These are phyloP conservation scores for Malassezia cuniculi DNA, from an alignment of 1,284 basidiomycete species.

Conservation along the genomic window DNA sequence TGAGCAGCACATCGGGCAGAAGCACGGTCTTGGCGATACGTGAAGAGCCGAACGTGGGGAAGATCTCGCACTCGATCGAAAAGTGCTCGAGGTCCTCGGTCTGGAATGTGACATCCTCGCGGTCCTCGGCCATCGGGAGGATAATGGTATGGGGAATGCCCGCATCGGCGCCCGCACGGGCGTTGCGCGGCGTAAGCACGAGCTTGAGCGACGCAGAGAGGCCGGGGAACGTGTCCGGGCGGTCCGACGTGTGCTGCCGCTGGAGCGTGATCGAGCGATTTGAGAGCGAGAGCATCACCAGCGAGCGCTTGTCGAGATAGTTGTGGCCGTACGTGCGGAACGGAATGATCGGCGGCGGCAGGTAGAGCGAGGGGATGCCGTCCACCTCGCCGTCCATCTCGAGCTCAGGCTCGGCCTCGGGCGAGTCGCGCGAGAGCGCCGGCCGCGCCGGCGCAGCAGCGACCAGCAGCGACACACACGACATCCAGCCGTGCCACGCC, in stretches of 20 bases:
- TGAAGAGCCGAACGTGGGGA: slow-evolving; percentile 96
- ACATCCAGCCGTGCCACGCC: slow-evolving; percentile 88
- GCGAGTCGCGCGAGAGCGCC: background rate
- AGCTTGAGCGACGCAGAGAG: slow-evolving; percentile 68
- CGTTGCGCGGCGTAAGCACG: slow-evolving; percentile 65
- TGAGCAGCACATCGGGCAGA: slow-evolving; percentile 60
- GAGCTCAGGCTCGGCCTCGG: slow-evolving; percentile 9
- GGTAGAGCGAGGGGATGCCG: slow-evolving; percentile 77
- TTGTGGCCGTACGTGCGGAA: slow-evolving; percentile 48
- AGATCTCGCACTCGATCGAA: slow-evolving; percentile 81
- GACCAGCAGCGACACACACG: slow-evolving; percentile 48
- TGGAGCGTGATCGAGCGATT: slow-evolving; percentile 41
- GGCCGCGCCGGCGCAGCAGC: background rate
- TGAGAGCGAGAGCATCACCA: slow-evolving; percentile 65
- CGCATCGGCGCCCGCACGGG: slow-evolving; percentile 61
- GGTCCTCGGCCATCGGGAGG: slow-evolving; percentile 60
- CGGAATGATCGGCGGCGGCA: slow-evolving; percentile 96
- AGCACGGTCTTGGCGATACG: slow-evolving; percentile 87
- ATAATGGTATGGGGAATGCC: slow-evolving; percentile 51
- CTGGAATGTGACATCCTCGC: slow-evolving; percentile 81
- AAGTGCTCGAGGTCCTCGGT: slow-evolving; percentile 61
- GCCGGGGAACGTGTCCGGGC: slow-evolving; percentile 35
- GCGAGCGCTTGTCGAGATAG: slow-evolving; percentile 64
- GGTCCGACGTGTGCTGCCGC: slow-evolving; percentile 34
- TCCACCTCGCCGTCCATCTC: slow-evolving; percentile 52